Base-by-base conservation (phyloP, 1,284 basidiomycete genomes). In the Pseudomicrostroma phylloplanum region DNA sequence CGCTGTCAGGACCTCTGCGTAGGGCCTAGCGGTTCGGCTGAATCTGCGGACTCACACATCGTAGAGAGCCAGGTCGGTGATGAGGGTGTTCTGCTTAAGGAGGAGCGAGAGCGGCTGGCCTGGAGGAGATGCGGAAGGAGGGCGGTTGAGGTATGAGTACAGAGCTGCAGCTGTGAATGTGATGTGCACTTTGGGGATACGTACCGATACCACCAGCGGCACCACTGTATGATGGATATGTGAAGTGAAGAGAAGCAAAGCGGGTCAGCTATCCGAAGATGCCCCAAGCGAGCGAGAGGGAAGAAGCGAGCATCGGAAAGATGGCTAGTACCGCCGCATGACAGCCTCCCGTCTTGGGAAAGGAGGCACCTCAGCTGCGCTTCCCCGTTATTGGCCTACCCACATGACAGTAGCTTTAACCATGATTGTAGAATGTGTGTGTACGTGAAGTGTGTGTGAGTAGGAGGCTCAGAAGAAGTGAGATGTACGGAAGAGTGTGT, bases 101-200 rank as follows among this genome's bases (percentile, higher is more conserved):
- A 96, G 84, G 62, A 96, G 86, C 55, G 91, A 88, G 78, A 96
- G 84, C 66, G 92, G 92, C 82, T 96, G 92, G 78, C 92, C 91
- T 67, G 55, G 9, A 41, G 58, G 54, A 46, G 17, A 17, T 36
- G 21, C 40, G 23, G 58, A 36, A 56, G 23, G 13, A 56, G 41
- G 25, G 13, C 17, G 53, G 15, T 36, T 36, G 6, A 15, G 19
- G 59, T 58, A 36, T 19, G 17, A 53, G 39, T 48, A 40, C 19
- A 23, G 23, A 4, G 17, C 26, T n/a, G 26, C 26, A 36, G 26
- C 54, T 4, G 26, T 3, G 54, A 6, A 55, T 55, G 26, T 19
- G 26, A 25, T 3, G 4, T 12, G n/a, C n/a, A 7, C 4, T n/a
- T n/a, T 23, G 6, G 46, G 12, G 46, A 49, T 11, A 61, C 63